These are phyloP conservation scores for Bretziella fagacearum DNA, from an alignment of 2,329 filamentous ascomycete species.

Conservation along the genomic window DNA sequence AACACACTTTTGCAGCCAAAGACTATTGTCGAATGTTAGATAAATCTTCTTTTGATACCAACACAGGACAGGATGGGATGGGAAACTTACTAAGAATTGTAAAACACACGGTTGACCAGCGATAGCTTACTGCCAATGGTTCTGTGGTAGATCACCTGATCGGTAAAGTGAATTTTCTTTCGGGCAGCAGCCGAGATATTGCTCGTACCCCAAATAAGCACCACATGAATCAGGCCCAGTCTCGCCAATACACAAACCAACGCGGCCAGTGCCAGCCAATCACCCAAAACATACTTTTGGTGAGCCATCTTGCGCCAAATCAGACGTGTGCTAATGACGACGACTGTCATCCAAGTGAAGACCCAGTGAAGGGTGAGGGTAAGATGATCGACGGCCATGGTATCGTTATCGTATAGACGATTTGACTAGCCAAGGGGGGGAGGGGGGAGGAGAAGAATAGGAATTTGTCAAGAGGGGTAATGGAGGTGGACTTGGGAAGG, in stretches of 20 bases:
- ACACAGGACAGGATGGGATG: background rate
- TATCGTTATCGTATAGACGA: too few species aligned
- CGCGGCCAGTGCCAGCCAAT: slow-evolving; percentile 24
- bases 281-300: slow-evolving; percentile 17
- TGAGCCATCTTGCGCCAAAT: slow-evolving; percentile 16
- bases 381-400: slow-evolving; percentile 10
- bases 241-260: slow-evolving; percentile 21
- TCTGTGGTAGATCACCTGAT: slow-evolving; percentile 21
- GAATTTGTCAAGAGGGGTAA: too few species aligned
- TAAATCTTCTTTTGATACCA: background rate
- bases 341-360: slow-evolving; percentile 18
- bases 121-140: slow-evolving; percentile 23
- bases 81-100: slow-evolving; percentile 22
- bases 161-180: slow-evolving; percentile 18
- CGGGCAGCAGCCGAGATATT: slow-evolving; percentile 20
- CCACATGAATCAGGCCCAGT: slow-evolving; percentile 21
- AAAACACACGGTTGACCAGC: slow-evolving; percentile 21
- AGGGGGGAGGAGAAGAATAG: background rate
- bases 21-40: slow-evolving; percentile 14
- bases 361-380: slow-evolving; percentile 17
- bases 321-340: slow-evolving; percentile 17
- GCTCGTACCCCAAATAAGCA: slow-evolving; percentile 23
- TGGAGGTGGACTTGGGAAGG: too few species aligned
- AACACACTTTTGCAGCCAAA: slow-evolving; percentile 20
- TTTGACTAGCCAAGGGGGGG: background rate